These are phyloP conservation scores for Fusarium nygamai DNA, from an alignment of 2,329 filamentous ascomycete species.

Conservation along the genomic window DNA sequence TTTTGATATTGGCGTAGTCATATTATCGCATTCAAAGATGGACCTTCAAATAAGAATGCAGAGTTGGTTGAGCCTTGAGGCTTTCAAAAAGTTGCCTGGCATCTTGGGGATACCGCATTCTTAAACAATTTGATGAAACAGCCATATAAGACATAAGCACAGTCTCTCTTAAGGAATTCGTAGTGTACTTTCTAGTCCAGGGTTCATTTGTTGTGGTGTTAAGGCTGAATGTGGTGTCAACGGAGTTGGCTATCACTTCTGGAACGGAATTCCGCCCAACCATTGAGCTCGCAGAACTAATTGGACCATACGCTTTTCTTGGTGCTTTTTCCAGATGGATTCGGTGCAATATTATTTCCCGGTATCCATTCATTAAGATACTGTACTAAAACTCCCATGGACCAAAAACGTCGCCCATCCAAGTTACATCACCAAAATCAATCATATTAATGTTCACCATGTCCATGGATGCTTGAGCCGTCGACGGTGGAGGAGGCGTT, in stretches of 20 bases:
- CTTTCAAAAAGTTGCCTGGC: neutral
- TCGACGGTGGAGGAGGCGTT: conserved; percentile 13
- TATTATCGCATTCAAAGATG: neutral
- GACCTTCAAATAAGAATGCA: neutral
- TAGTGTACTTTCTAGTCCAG: conserved; percentile 7
- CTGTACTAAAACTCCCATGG: conserved; percentile 48
- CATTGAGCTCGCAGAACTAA: neutral
- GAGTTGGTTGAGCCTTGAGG: neutral
- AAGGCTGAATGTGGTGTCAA: conserved; percentile 19
- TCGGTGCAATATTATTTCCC: neutral
- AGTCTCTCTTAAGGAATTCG: neutral
- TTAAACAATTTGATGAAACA: conserved; percentile 14
- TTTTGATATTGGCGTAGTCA: neutral
- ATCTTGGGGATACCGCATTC: conserved; percentile 8
- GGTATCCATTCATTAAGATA: neutral
- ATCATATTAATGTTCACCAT: conserved; percentile 38
- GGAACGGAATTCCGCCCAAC: conserved; percentile 20
- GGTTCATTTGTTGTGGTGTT: conserved; percentile 1
- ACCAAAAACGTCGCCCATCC: conserved; percentile 53
- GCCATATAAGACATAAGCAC: conserved; percentile 3
- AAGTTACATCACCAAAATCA: conserved; percentile 49
- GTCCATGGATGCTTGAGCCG: conserved; percentile 25
- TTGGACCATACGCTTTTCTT: neutral
- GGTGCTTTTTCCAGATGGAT: neutral
- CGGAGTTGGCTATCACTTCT: conserved; percentile 16